Base-by-base conservation (phyloP, 2,329 filamentous ascomycete genomes). In the Aspergillus tubingensis region DNA sequence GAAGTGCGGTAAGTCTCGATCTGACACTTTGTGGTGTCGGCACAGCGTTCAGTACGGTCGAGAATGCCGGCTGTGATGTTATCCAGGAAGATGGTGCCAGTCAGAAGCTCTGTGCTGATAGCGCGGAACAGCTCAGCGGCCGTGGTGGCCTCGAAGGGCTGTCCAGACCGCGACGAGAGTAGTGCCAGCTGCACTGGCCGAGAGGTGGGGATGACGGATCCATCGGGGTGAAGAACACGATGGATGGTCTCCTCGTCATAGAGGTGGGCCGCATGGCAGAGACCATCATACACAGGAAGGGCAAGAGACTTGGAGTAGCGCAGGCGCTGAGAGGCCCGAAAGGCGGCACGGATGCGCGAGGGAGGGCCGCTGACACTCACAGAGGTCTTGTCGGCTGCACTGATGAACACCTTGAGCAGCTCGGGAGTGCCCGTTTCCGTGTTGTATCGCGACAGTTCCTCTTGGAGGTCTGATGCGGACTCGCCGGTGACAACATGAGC, bases 101-200 rank as follows among this genome's bases (percentile, higher is more conserved):
- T 68, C 70, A 2, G 73, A 65, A 59, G 79, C 74, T 27, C 58
- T 68, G 50, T 79, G 75, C 68, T 66, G 3, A 72, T 58, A 0
- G 70, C 41, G 55, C 79, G 70, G 56, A 75, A 80, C 7, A 75
- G 68, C 32, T 76, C 69, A 36, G n/a, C 44, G n/a, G 21, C 19
- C 19, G 39, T 80, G 78, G 32, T 36, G 32, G 32, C 32, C 32
- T 36, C 32, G 5, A 36, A 36, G 11, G 32, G 32, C 32, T 36
- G 32, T 13, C 32, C 32, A 36, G 32, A 36, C 5, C 32, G 32
- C 11, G 32, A 36, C 11, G 32, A 36, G 32, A 36, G 32, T 3
- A 36, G 32, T 36, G 32, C 32, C 32, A 58, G 73, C 77, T 5
- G 82, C 78, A 57, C 70, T 67, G 32, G 32, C 4, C 32, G 11